Evolutionary conservation across 192 early-diverging fungal species (phyloP).

Genomic region (Coemansia sp.): DNA sequence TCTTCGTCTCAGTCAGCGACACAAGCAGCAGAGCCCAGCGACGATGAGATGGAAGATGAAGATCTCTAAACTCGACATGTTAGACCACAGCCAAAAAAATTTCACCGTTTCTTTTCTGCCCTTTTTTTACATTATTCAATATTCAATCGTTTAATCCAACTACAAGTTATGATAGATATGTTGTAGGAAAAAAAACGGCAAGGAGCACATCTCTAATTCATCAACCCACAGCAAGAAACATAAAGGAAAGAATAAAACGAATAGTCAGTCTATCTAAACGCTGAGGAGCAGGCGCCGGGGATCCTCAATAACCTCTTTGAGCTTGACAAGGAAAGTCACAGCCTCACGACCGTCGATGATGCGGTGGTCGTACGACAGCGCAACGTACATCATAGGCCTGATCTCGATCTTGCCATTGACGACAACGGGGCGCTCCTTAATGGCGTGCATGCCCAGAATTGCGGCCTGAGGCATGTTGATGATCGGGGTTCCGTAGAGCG

Average conservation of each 20-base stretch:
- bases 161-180: not conserved
- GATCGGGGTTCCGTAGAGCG: conserved; percentile 96
- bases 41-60: conserved; percentile 18
- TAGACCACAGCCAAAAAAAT: not conserved
- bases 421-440: conserved; percentile 95
- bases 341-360: conserved; percentile 99
- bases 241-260: not conserved
- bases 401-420: conserved; percentile 92
- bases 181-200: not conserved
- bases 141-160: no score
- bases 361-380: conserved; percentile 98
- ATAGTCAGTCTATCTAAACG: conserved; percentile 59
- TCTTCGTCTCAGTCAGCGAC: not conserved
- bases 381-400: conserved; percentile 97
- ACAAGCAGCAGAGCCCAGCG: conserved; percentile 16
- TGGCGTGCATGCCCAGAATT: conserved; percentile 98
- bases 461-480: conserved; percentile 98
- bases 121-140: not conserved
- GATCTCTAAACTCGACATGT: conserved; percentile 8
- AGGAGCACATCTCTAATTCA: not conserved
- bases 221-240: not conserved
- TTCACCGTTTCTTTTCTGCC: not conserved
- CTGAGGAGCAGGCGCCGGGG: conserved; percentile 88
- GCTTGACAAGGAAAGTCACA: conserved; percentile 94
- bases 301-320: conserved; percentile 98